These are phyloP conservation scores for Leccinellum luteum DNA, from an alignment of 768 basidiomycete species.

Conservation along the genomic window DNA sequence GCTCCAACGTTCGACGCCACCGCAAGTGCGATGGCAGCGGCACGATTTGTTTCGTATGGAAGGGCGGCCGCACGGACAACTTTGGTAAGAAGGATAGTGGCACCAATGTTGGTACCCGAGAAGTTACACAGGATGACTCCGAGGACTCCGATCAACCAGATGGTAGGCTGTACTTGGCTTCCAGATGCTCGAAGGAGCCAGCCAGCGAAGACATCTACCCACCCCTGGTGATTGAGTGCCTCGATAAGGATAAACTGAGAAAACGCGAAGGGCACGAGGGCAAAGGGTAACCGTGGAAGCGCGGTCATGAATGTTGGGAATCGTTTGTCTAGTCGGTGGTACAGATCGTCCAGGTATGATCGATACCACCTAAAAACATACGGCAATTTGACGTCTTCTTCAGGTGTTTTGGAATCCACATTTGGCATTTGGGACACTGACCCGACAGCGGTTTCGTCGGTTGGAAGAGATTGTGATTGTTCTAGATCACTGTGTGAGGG, in stretches of 20 bases:
- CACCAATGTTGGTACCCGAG: slow-evolving; percentile 88
- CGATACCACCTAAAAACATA: neutral
- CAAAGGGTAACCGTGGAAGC: slow-evolving; percentile 69
- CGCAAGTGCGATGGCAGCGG: slow-evolving; percentile 72
- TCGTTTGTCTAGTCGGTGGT: slow-evolving; percentile 23
- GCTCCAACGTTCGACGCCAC: slow-evolving; percentile 90
- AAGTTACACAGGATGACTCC: slow-evolving; percentile 77
- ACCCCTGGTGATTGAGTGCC: slow-evolving; percentile 75
- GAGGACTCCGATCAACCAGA: slow-evolving; percentile 69
- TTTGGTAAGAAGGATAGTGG: slow-evolving; percentile 85
- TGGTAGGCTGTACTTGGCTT: slow-evolving; percentile 44
- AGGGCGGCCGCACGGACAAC: slow-evolving; percentile 53
- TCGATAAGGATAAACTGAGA: slow-evolving; percentile 94
- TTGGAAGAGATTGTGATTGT: neutral
- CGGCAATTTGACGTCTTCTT: neutral
- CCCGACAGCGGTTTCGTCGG: slow-evolving; percentile 5
- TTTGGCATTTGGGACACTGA: neutral
- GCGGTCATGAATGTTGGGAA: slow-evolving; percentile 75
- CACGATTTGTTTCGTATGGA: slow-evolving; percentile 39
- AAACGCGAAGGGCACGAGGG: slow-evolving; percentile 88
- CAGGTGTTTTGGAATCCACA: neutral
- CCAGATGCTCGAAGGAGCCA: slow-evolving; percentile 56
- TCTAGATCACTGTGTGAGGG: neutral
- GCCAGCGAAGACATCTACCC: slow-evolving; percentile 78
- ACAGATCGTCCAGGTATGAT: neutral